Conservation (phyloP, 495 filamentous ascomycete genomes). For the Alectoria sarmentosa region DNA sequence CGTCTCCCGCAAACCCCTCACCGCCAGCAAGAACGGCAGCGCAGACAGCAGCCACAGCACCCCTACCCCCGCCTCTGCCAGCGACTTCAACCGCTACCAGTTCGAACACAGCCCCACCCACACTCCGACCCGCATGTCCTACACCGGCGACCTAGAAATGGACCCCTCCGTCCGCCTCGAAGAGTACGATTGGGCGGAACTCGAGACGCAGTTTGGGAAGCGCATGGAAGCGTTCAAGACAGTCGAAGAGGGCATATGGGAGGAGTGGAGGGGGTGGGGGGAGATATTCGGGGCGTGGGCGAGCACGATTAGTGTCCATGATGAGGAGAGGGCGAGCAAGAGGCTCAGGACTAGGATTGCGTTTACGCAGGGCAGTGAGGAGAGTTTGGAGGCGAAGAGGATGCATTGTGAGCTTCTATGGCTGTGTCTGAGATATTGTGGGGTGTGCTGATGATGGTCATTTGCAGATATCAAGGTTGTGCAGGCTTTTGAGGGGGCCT, state of each 20-base stretch:
- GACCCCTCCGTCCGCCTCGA: conserved; percentile 22
- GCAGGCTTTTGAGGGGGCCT: conserved; percentile 21
- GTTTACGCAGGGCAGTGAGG: conserved; percentile 18
- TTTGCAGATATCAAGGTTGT: conserved; percentile 24
- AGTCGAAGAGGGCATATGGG: conserved; percentile 22
- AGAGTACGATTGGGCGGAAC: conserved; percentile 20
- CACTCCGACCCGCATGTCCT: conserved; percentile 8
- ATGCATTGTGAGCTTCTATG: conserved; percentile 19
- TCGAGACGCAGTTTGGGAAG: conserved; percentile 21
- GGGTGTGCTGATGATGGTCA: background rate
- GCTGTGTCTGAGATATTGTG: background rate
- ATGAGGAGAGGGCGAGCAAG: conserved; percentile 22
- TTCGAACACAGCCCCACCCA: conserved; percentile 17
- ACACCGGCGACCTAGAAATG: conserved; percentile 15
- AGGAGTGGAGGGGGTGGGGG: conserved; percentile 24
- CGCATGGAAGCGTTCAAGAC: conserved; percentile 22
- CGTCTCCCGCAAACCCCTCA: conserved; percentile 18
- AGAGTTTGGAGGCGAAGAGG: conserved; percentile 22
- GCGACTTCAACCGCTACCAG: conserved; percentile 8
- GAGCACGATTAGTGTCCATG: conserved; percentile 19
- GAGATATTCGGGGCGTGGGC: conserved; percentile 25
- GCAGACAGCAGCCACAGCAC: background rate
- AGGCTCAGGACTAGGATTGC: conserved; percentile 21
- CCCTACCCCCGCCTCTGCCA: background rate
- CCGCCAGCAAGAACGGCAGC: conserved; percentile 1